Conservation (phyloP, 345 rosid genomes). For the Gossypium mustelinum region DNA sequence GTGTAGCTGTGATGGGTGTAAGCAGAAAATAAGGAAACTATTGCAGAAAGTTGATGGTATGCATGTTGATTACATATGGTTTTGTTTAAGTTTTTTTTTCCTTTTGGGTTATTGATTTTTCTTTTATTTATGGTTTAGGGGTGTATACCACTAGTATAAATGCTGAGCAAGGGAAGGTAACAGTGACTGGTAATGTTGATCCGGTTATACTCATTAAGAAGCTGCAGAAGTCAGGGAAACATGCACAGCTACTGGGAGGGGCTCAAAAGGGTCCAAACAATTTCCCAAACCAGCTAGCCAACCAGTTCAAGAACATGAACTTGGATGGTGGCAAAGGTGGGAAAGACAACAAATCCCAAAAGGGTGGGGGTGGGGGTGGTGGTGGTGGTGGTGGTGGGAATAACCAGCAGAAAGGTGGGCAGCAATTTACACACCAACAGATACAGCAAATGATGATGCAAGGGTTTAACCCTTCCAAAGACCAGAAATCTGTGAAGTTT, state of each 20-base stretch:
- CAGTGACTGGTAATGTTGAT: slow-evolving; percentile 79
- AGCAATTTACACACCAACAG: slow-evolving; percentile 35
- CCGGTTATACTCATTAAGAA: slow-evolving; percentile 64
- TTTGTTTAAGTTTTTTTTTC: neutral
- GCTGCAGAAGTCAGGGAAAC: slow-evolving; percentile 83
- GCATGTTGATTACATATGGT: neutral
- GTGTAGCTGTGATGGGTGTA: slow-evolving; percentile 79
- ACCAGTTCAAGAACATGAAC: slow-evolving; percentile 52
- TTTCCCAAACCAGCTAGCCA: slow-evolving; percentile 32
- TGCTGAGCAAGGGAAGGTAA: slow-evolving; percentile 83
- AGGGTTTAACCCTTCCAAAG: slow-evolving; percentile 43
- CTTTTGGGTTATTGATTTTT: neutral
- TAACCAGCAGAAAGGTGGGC: slow-evolving; percentile 34
- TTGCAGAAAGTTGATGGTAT: slow-evolving; percentile 80
- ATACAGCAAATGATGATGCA: slow-evolving; percentile 61
- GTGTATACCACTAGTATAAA: slow-evolving; percentile 59
- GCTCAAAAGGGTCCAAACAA: slow-evolving; percentile 47
- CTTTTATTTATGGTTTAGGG: slow-evolving; percentile 36
- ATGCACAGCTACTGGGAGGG: slow-evolving; percentile 71
- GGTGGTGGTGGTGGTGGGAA: slow-evolving; percentile 25
- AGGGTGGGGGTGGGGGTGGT: slow-evolving; percentile 37
- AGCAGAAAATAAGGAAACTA: slow-evolving; percentile 69
- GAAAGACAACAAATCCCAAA: slow-evolving; percentile 49
- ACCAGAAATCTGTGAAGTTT: slow-evolving; percentile 67
- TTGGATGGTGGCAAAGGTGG: slow-evolving; percentile 34